Evolutionary conservation across 768 basidiomycete species (phyloP).

Genomic region (Mycena pura): DNA sequence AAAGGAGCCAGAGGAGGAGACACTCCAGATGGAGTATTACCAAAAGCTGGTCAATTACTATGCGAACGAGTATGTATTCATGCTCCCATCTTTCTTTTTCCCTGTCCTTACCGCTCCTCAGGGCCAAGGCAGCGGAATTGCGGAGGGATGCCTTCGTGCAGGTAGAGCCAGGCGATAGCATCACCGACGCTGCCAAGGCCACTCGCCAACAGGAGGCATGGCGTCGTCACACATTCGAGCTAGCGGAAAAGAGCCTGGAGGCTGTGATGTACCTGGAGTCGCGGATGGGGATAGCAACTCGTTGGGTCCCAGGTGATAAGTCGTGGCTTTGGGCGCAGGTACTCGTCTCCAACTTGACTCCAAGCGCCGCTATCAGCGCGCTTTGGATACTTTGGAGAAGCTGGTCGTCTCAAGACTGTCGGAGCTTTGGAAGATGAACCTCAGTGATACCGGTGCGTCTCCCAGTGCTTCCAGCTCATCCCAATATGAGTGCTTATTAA

Average conservation of each 20-base stretch:
- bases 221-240: no score
- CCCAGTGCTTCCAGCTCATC: no score
- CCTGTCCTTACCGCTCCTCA: neutral
- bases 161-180: neutral
- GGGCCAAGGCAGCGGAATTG: neutral
- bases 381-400: neutral
- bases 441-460: no score
- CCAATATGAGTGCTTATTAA: no score
- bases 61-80: neutral
- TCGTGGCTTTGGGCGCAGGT: conserved; percentile 8
- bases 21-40: conserved; percentile 11
- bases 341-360: neutral
- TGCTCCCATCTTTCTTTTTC: no score
- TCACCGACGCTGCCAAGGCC: neutral
- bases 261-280: neutral
- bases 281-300: conserved; percentile 6
- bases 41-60: neutral
- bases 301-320: conserved; percentile 16
- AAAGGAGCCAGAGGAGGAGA: neutral
- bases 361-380: conserved; percentile 13
- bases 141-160: neutral
- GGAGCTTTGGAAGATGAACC: no score
- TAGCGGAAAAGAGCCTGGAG: neutral
- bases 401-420: no score
- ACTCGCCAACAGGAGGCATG: neutral